Conservation (phyloP, 2,329 filamentous ascomycete genomes). For the Phialocephala sp. region DNA sequence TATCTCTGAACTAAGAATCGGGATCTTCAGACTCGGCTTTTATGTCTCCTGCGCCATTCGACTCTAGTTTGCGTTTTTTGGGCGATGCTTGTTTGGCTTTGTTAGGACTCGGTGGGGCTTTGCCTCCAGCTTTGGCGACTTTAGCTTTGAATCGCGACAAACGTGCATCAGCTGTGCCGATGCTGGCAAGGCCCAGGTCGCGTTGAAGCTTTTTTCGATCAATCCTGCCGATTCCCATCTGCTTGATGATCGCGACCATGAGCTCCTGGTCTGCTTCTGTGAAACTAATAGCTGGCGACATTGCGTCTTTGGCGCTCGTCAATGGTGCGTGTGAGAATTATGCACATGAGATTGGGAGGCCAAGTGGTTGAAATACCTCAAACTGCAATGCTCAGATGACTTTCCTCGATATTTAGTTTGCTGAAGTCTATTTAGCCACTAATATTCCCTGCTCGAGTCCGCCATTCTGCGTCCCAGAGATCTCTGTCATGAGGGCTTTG, state of each 20-base stretch:
- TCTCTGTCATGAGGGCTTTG: background rate
- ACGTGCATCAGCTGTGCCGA: background rate
- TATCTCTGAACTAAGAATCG: background rate
- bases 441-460: background rate
- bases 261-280: background rate
- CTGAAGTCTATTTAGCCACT: background rate
- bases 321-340: background rate
- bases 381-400: background rate
- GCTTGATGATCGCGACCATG: constrained; percentile 4
- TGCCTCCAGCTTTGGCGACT: background rate
- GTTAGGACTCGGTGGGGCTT: background rate
- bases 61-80: background rate
- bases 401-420: background rate
- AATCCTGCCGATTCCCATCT: background rate
- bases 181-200: background rate
- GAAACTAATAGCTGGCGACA: background rate
- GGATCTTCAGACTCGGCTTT: background rate
- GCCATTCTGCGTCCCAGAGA: background rate
- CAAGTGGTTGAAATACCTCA: background rate
- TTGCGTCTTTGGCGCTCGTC: background rate
- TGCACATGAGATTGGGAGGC: background rate
- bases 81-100: constrained; percentile 1
- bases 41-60: background rate
- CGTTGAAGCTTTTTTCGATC: background rate
- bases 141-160: background rate